Percentiles rank a stretch among this genome's conserved stretches.
Evolutionary conservation across 371 early-diverging fungal genomes (phyloP).

Genomic region (Nosema granulosis): DNA sequence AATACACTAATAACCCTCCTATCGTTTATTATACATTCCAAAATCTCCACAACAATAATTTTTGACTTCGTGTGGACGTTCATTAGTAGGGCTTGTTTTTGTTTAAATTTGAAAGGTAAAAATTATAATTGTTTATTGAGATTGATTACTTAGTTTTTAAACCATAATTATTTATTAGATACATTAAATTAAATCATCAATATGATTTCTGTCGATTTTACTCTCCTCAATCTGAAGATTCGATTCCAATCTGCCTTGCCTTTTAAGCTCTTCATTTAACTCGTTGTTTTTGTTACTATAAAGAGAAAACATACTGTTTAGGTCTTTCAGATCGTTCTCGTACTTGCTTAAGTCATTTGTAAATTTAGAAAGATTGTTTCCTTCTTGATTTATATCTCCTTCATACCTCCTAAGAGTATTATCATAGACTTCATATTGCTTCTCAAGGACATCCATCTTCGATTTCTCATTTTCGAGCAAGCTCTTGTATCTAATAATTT

Average conservation of each 20-base stretch:
- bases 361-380: slow-evolving; percentile 8
- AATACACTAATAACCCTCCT: no score
- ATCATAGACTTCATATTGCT: slow-evolving; percentile 41
- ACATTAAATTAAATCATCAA: slow-evolving; percentile 32
- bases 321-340: slow-evolving; percentile 17
- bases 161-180: no score
- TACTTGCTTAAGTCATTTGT: neutral
- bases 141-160: no score
- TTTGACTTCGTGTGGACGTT: no score
- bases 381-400: slow-evolving; percentile 19
- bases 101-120: no score
- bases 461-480: slow-evolving; percentile 33
- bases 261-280: slow-evolving; percentile 17
- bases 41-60: no score
- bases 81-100: no score
- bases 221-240: slow-evolving; percentile 22
- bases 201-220: slow-evolving; percentile 21
- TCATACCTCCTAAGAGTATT: slow-evolving; percentile 43
- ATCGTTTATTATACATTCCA: no score
- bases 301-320: slow-evolving; percentile 22
- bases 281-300: slow-evolving; percentile 25
- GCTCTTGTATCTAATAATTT: slow-evolving; percentile 29
- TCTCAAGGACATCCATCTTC: slow-evolving; percentile 30
- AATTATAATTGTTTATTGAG: no score
- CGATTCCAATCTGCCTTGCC: slow-evolving; percentile 6